Evolutionary conservation across 306 rosid species (phyloP).

Genomic region (Spatholobus suberectus): DNA sequence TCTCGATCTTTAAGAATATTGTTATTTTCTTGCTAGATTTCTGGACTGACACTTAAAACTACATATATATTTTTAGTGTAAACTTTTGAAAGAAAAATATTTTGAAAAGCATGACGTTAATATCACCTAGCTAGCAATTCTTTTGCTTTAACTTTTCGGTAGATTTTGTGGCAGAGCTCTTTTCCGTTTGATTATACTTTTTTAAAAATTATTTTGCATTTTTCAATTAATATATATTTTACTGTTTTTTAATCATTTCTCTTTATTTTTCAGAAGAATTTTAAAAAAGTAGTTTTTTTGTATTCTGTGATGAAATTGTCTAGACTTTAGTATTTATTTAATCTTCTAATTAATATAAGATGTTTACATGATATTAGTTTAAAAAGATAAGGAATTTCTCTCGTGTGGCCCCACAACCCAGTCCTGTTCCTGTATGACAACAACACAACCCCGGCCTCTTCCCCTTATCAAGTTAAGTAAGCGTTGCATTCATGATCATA

Average conservation of each 20-base stretch:
- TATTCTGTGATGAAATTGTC: background rate
- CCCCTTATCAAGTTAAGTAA: background rate
- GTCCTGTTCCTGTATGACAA: background rate
- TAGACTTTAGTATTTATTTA: background rate
- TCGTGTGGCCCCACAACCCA: background rate
- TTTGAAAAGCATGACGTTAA: background rate
- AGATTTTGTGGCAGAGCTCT: constrained; percentile 1
- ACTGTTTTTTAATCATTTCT: background rate
- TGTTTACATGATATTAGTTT: background rate
- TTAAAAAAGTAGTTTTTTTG: background rate
- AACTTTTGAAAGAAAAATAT: background rate
- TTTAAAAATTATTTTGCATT: background rate
- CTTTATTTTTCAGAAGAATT: background rate
- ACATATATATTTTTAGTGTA: background rate
- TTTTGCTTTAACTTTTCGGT: background rate
- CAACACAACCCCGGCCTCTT: background rate
- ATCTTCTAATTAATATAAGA: background rate
- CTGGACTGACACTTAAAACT: background rate
- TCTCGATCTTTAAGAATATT: background rate
- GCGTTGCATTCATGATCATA: background rate
- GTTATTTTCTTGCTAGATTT: background rate
- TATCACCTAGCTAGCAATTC: background rate
- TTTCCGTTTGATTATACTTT: background rate
- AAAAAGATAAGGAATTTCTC: background rate
- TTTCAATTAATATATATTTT: background rate